phyloP scores from a whole-genome alignment of 169 alveolate genomes.

The Toxoplasma gondii region DNA sequence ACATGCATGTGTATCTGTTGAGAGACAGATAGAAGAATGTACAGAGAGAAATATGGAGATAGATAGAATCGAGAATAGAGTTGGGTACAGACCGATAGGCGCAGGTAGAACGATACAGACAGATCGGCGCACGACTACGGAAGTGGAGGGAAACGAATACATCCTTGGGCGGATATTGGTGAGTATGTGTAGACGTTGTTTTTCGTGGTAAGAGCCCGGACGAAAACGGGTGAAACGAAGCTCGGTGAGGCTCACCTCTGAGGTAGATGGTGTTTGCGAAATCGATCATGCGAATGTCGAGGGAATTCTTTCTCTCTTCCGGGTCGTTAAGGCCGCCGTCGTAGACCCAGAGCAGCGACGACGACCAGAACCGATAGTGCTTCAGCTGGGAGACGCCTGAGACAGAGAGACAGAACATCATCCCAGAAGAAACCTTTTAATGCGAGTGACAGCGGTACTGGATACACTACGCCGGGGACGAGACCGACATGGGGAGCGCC shows the following conservation, averaged over 20 bases:
- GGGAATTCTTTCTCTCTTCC: slow-evolving; percentile 69
- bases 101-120: no score
- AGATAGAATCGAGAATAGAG: neutral
- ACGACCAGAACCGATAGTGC: slow-evolving; percentile 79
- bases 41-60: neutral
- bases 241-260: slow-evolving; percentile 14
- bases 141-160: neutral
- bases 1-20: neutral
- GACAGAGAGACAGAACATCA: neutral
- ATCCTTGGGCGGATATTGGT: no score
- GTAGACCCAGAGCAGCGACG: slow-evolving; percentile 77
- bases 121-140: no score
- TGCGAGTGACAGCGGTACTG: neutral
- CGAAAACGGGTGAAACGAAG: neutral
- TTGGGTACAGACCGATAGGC: neutral
- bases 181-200: no score
- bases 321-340: slow-evolving; percentile 76
- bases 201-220: neutral
- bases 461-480: neutral
- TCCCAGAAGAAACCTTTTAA: neutral
- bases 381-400: slow-evolving; percentile 69
- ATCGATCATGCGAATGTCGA: slow-evolving; percentile 79
- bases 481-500: no score
- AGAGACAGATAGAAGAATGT: neutral
- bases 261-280: slow-evolving; percentile 77